Base-by-base conservation (phyloP, 371 early-diverging fungal species). In the Mucor mucedo region DNA sequence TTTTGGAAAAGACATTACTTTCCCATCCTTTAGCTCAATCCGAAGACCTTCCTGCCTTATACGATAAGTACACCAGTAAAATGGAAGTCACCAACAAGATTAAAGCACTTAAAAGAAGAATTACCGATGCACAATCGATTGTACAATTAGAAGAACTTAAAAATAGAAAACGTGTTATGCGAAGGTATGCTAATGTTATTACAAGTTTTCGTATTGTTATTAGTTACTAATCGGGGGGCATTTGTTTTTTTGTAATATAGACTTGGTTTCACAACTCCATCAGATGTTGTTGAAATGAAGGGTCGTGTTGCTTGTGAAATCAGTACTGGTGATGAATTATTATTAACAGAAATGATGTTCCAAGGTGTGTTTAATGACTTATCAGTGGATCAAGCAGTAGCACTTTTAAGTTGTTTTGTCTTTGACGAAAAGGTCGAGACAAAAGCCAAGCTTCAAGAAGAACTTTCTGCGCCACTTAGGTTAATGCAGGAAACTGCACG, bases 301-400 rank as follows among this genome's bases (percentile, higher is more conserved):
- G 99, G 99, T 38, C 93, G 98, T 64, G 98, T 99, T 8, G 99
- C 99, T 2, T 99, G 99, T 72, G 99, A 99, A 82, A 97, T 99
- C 62, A 94, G 93, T 32, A 87, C 95, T 3, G 99, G 98, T 14
- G 99, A 99, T 77, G 99, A 98, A 77, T 79, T 99, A 40, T 64
- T 99, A 55, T 79, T 99, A 60, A 99, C 99, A 0, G 99, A 99
- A 85, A 90, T 99, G 92, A 93, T 99, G 38, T 97, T 99, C 82
- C 94, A 98, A 75, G 97, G 98, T 63, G 94, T 94, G 0, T 99
- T 99, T 77, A 94, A 92, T 52, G 96, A 97, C 58, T 80, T 99
- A 61, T 85, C 91, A 0, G 90, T 92, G 1, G 95, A 95, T 69
- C 96, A 97, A 66, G 87, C 90, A 0, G 96, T 93, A 0, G 92